Base-by-base conservation (phyloP, 345 rosid species). In the Citropsis articulata region DNA sequence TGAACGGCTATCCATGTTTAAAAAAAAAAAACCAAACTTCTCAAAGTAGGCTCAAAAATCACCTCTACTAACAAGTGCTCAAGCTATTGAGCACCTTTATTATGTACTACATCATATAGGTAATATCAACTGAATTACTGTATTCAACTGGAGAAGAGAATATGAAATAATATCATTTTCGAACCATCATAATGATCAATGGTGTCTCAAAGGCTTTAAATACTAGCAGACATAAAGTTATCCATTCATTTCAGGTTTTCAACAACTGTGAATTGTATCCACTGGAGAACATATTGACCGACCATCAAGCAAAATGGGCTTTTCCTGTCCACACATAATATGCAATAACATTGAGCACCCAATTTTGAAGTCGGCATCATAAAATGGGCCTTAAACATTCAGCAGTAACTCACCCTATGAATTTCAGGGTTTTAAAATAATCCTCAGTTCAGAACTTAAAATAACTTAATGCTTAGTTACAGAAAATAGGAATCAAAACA, bases 221-320 rank as follows among this genome's bases (percentile, higher is more conserved):
- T 30, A 60, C 6, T 50, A 2, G 22, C 4, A 40, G 2, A n/a
- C 42, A 64, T 21, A 19, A 42, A 42, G 13, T 64, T 40, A 63
- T 40, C 48, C 42, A 75, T 22, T 45, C 22, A 64, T 12, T 75
- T 64, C 21, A 13, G 31, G 45, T 45, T 12, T 75, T 45, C 4
- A 12, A 63, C 59, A 75, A 24, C 19, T 18, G 35, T 48, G 22
- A 64, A 64, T 35, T 60, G 27, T 56, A 24, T 42, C 45, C 19
- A 24, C 59, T 55, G 56, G 27, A 66, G 36, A 22, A 57, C 66
- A 79, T 59, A 76, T 61, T 77, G 61, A 68, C 7, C 8, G 42
- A 74, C 42, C 28, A 16, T 33, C 40, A 40, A 16, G 60, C 13
- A 73, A 69, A 50, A 73, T 30, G 27, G 30, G 60, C 28, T 12